Evolutionary conservation across 1,139 yeast genomes (phyloP).

Genomic region (Magnusiomyces tetraspermus): DNA sequence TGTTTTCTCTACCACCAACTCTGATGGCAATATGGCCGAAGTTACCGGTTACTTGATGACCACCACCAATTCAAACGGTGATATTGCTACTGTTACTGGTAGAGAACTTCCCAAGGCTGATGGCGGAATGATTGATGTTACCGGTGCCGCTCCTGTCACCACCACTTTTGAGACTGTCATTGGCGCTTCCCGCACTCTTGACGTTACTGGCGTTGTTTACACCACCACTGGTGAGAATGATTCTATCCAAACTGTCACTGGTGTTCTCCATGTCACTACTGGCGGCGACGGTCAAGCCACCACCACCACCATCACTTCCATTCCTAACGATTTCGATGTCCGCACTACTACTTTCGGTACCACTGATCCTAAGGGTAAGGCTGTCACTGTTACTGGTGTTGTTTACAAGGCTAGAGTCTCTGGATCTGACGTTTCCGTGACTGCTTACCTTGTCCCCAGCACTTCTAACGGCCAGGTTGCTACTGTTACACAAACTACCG

Average conservation of each 20-base stretch:
- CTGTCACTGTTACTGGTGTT: background rate
- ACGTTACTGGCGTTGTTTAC: slow-evolving; percentile 4
- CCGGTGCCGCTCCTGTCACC: background rate
- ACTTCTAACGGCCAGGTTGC: background rate
- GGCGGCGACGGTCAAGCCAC: background rate
- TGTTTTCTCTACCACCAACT: background rate
- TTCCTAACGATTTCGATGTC: slow-evolving; percentile 2
- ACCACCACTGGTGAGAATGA: background rate
- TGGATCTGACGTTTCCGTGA: background rate
- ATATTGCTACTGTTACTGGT: background rate
- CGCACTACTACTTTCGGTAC: background rate
- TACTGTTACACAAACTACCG: background rate
- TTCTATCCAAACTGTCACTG: background rate
- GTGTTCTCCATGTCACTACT: background rate
- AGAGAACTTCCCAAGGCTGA: background rate
- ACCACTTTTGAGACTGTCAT: slow-evolving; percentile 1
- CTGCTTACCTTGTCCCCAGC: background rate
- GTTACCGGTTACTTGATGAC: background rate
- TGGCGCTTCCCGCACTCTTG: background rate
- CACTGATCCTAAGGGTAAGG: background rate
- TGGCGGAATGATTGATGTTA: background rate
- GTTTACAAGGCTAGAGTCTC: background rate
- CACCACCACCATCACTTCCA: background rate
- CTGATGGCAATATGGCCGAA: background rate
- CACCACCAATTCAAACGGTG: slow-evolving; percentile 4